Conservation (phyloP, 164 flowering plant genomes). For the Hamamelis virginiana region DNA sequence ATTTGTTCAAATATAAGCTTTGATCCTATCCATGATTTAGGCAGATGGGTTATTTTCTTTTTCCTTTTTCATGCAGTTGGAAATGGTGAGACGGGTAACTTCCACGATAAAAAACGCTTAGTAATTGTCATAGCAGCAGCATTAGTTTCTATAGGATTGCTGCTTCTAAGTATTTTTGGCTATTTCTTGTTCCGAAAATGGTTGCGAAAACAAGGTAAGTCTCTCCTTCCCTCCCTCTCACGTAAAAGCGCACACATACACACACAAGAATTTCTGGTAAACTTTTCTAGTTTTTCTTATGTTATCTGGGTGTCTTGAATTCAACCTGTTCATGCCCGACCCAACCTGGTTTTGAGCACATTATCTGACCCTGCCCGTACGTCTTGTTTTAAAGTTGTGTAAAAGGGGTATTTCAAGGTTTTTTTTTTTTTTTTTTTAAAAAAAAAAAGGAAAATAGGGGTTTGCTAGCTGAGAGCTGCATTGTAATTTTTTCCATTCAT, state of each 20-base stretch:
- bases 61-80: constrained; percentile 3
- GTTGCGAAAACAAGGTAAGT: neutral
- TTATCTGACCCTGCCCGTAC: too few relatives aligned
- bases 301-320: too few relatives aligned
- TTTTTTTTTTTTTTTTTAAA: too few relatives aligned
- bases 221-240: neutral
- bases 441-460: too few relatives aligned
- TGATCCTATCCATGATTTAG: neutral
- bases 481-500: too few relatives aligned
- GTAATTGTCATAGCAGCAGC: neutral
- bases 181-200: neutral
- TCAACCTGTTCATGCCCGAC: too few relatives aligned
- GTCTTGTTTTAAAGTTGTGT: too few relatives aligned
- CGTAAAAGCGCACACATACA: neutral
- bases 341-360: too few relatives aligned
- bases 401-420: too few relatives aligned
- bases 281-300: too few relatives aligned
- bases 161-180: neutral
- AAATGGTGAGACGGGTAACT: neutral
- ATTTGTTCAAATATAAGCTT: too few relatives aligned
- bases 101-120: neutral
- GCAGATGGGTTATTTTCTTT: neutral
- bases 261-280: neutral
- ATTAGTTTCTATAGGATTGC: neutral
- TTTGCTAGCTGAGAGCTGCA: too few relatives aligned